These are phyloP conservation scores for Pezicula neosporulosa DNA, from an alignment of 2,329 filamentous ascomycete genomes.

Conservation along the genomic window DNA sequence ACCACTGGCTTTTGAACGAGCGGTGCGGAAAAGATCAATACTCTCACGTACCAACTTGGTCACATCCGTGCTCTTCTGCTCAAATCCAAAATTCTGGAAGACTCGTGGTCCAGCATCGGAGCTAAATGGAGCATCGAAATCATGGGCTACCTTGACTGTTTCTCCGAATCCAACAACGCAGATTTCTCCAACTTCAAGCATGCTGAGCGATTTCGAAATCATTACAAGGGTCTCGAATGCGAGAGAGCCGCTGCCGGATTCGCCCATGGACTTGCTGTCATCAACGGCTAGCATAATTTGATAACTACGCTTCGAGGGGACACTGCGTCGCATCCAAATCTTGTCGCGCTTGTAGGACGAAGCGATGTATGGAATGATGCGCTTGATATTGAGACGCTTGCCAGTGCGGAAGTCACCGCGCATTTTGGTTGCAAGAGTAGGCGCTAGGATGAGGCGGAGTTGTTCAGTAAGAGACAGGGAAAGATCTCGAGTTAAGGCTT, in stretches of 20 bases:
- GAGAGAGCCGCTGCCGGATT: constrained; percentile 69
- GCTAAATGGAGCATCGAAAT: constrained; percentile 78
- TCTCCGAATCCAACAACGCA: constrained; percentile 87
- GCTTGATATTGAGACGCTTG: constrained; percentile 98
- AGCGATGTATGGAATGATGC: constrained; percentile 98
- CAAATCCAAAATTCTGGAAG: constrained; percentile 80
- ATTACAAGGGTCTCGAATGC: constrained; percentile 94
- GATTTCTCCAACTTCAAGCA: constrained; percentile 95
- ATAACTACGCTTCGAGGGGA: constrained; percentile 91
- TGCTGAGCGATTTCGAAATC: constrained; percentile 79
- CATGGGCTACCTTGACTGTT: constrained; percentile 79
- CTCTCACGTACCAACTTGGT: constrained; percentile 71
- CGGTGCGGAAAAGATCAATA: constrained; percentile 77
- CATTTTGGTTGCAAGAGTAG: constrained; percentile 92
- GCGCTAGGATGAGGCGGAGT: constrained; percentile 89
- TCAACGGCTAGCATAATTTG: constrained; percentile 98
- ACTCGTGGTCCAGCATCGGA: constrained; percentile 79
- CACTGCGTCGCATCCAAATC: constrained; percentile 95
- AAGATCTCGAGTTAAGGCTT: constrained; percentile 78
- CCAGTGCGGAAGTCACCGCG: constrained; percentile 95
- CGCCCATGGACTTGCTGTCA: constrained; percentile 91
- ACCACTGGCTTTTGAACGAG: constrained; percentile 50
- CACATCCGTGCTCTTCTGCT: constrained; percentile 84
- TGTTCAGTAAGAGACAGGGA: constrained; percentile 91
- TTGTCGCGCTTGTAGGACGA: constrained; percentile 99